Percentiles rank a stretch among this genome's conserved stretches.
Conservation (phyloP, 441 rosid species). For the Corymbia calophylla region DNA sequence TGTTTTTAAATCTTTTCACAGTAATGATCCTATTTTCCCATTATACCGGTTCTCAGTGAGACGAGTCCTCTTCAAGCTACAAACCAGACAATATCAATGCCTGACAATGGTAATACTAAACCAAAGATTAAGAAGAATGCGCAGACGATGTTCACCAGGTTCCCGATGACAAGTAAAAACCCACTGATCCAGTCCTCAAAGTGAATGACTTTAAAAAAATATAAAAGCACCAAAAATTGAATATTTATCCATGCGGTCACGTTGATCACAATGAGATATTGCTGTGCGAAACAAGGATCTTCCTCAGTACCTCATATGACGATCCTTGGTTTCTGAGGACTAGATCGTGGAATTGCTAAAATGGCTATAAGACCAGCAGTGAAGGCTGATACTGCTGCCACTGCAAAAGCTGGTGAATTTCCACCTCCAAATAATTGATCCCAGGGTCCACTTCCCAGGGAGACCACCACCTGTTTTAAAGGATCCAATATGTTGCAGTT, state of each 20-base stretch:
- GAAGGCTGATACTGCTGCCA: slow-evolving; percentile 70
- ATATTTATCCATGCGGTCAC: not conserved
- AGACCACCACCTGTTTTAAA: slow-evolving; percentile 60
- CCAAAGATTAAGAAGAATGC: not conserved
- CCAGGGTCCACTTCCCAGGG: slow-evolving; percentile 93
- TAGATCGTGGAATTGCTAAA: slow-evolving; percentile 79
- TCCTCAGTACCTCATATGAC: slow-evolving; percentile 48
- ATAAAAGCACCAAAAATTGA: not conserved
- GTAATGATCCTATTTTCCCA: not conserved
- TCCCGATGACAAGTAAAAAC: not conserved
- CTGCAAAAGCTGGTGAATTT: slow-evolving; percentile 83
- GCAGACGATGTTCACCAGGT: not conserved
- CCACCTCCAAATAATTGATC: slow-evolving; percentile 97
- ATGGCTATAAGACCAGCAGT: slow-evolving; percentile 72
- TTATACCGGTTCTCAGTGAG: not conserved
- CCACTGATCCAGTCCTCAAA: not conserved
- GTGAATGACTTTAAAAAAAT: not conserved
- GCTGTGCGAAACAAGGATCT: slow-evolving; percentile 13
- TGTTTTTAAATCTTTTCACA: not conserved
- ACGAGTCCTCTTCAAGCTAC: not conserved
- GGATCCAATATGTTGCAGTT: not conserved
- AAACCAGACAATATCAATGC: not conserved
- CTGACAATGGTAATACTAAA: not conserved
- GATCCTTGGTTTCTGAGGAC: slow-evolving; percentile 51
- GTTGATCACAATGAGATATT: not conserved